A percentile compares a stretch with the other conserved stretches of the same genome.
Evolutionary conservation across 176 grass and related monocot species (phyloP).

Genomic region (Leersia perrieri): DNA sequence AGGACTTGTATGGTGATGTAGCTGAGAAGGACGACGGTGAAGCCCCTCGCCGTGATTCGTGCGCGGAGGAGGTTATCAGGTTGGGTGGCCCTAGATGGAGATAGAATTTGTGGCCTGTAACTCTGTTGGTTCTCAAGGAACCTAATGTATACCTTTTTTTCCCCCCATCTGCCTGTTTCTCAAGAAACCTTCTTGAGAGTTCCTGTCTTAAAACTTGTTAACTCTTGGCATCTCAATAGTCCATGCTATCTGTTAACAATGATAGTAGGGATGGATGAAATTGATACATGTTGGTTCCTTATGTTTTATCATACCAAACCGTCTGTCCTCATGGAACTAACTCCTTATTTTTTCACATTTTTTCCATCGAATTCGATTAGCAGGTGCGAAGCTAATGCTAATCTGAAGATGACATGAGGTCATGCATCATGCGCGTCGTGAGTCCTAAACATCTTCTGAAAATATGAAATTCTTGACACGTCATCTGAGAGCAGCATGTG

Average conservation of each 20-base stretch:
- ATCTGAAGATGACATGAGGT: not conserved
- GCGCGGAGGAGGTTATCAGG: constrained; percentile 84
- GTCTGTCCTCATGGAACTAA: not conserved
- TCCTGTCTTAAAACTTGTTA: not conserved
- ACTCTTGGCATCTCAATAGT: not conserved
- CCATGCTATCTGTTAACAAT: not conserved
- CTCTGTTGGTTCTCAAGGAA: not conserved
- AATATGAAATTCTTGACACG: not conserved
- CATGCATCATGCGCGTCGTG: not conserved
- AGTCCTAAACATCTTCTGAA: not conserved
- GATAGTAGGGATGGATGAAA: not conserved
- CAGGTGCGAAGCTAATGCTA: not conserved
- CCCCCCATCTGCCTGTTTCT: not conserved
- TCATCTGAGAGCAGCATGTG: not conserved
- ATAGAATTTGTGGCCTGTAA: constrained; percentile 24
- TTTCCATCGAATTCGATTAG: not conserved
- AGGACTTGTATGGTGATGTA: constrained; percentile 77
- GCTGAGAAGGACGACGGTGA: constrained; percentile 47
- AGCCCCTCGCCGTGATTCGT: constrained; percentile 47
- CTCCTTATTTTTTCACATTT: not conserved
- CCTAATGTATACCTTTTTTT: not conserved
- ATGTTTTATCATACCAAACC: not conserved
- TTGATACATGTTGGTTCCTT: not conserved
- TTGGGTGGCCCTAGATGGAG: constrained; percentile 69
- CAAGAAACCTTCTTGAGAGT: not conserved